Evolutionary conservation across 306 rosid species (phyloP).

Genomic region (Oxytropis ochrocephala): DNA sequence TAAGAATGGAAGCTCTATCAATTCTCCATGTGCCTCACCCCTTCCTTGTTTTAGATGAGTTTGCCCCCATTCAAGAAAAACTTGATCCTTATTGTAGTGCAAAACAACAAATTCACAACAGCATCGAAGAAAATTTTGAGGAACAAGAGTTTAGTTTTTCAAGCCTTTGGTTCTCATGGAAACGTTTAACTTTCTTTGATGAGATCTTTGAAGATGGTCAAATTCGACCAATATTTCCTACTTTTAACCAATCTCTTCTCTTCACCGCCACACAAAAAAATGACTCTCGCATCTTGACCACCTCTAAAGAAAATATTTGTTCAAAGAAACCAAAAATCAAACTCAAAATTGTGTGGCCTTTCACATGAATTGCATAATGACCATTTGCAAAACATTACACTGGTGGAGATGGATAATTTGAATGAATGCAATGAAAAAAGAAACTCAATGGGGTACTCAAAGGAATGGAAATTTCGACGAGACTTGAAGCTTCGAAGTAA

Average conservation of each 20-base stretch:
- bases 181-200: conserved; percentile 21
- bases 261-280: neutral
- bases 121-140: neutral
- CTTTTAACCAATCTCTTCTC: conserved; percentile 32
- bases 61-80: neutral
- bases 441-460: neutral
- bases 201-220: conserved; percentile 48
- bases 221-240: conserved; percentile 34
- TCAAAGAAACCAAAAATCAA: neutral
- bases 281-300: conserved; percentile 3
- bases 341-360: neutral
- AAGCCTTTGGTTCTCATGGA: conserved; percentile 31
- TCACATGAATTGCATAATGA: neutral
- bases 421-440: conserved; percentile 23
- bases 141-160: conserved; percentile 52
- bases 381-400: too few relatives aligned
- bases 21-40: neutral
- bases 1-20: neutral
- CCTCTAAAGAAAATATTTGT: conserved; percentile 44
- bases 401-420: neutral
- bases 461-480: neutral
- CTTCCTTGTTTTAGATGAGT: neutral
- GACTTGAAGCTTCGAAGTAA: neutral
- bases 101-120: neutral
- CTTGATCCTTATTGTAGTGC: neutral